Evolutionary conservation across 768 basidiomycete genomes (phyloP), one percentile per base, ranked within the genome.

Genomic region (Tylopilus felleus): DNA sequence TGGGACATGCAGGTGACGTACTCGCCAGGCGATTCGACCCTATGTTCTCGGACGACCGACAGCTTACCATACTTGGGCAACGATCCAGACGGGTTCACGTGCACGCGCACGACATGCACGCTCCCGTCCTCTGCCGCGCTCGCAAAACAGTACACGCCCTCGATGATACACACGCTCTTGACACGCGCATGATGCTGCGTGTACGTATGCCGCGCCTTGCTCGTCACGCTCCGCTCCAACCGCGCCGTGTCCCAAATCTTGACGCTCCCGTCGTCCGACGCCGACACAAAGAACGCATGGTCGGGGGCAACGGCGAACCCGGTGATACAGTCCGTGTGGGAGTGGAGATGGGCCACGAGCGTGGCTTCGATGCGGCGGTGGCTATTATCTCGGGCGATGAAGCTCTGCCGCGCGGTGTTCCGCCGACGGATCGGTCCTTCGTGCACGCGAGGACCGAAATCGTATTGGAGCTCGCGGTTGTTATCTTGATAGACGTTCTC

Each of bases 221-320:
- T 88, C 21, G 94, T 92, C 17, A 97, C 91, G 69, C 93, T 98
- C 52, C 95, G 80, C 66, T 98, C 96, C 42, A 98, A 77, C n/a
- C 93, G 78, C 8, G 91, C 89, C 1, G 93, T 88, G 59, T 93
- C 89, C 93, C 93, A 97, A 39, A 90, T 79, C 68, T 93, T 95
- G 65, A 95, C 85, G 0, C 90, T 94, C 74, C 90, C 91, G 70
- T 98, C 96, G 57, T 98, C 86, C 1, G 93, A 96, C 35, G 90
- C 85, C 0, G 96, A 92, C 4, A 95, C 85, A 60, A 99, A 98
- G 77, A 97, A 99, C 67, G 86, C 74, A 62, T 97, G 93, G 64
- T 98, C 97, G 3, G 96, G 95, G 1, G 96, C 86, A 22, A 94
- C 90, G 2, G 87, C 87, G 22, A 98, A 74, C 8, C 84, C 80